These are phyloP conservation scores for Prunus padus DNA, from an alignment of 306 rosid species.

Conservation along the genomic window DNA sequence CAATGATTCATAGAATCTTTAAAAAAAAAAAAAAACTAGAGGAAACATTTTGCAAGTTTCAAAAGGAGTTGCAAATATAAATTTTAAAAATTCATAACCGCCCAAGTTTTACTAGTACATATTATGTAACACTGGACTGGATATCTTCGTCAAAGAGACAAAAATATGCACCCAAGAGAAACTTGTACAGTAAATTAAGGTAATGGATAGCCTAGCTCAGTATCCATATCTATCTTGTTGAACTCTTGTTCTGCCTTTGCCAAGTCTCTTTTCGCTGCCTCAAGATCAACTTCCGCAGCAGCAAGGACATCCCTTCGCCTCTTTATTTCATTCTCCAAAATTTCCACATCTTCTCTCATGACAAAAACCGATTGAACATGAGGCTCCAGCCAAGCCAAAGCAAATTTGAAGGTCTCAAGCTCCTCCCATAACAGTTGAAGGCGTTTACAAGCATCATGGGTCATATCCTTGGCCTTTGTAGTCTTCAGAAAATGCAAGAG, in stretches of 20 bases:
- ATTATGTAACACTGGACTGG: no score
- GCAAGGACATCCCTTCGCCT: neutral
- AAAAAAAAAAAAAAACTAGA: no score
- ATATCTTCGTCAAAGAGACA: no score
- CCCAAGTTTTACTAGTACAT: no score
- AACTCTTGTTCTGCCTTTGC: neutral
- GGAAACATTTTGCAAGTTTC: no score
- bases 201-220: neutral
- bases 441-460: neutral
- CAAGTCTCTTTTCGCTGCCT: neutral
- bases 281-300: neutral
- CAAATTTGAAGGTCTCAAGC: neutral
- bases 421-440: neutral
- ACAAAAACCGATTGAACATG: neutral
- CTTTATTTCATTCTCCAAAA: neutral
- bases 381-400: constrained; percentile 3
- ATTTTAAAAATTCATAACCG: no score
- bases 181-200: neutral
- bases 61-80: no score
- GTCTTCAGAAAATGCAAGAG: neutral
- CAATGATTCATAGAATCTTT: no score
- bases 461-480: neutral
- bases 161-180: no score
- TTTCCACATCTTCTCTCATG: neutral
- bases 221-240: neutral